Evolutionary conservation across 192 early-diverging fungal genomes (phyloP), one percentile per base, ranked within the genome.

Genomic region (Coemansia sp.): DNA sequence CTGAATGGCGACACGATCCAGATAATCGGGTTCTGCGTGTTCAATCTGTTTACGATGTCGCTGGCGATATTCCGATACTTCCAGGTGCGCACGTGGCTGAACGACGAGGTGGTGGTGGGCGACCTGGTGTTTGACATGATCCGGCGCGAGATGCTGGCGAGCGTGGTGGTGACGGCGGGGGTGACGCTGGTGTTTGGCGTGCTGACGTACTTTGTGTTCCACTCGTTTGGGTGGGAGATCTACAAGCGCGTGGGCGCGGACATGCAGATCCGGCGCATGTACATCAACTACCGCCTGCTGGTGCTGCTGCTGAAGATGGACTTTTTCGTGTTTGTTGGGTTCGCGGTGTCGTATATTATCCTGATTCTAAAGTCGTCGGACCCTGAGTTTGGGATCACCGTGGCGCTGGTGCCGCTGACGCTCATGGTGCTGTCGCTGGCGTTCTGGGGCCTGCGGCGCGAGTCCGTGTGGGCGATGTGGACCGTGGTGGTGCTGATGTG

Each of bases 311-410:
- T 83, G 21, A 80, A 80, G 63, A 56, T 83, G 27, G 73, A 81
- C 60, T 68, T 78, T 56, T 81, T 78, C 44, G 62, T 77, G 54
- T 81, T 84, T 50, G 38, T 77, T 8, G 76, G 67, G 1, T 81
- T 79, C 24, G 78, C 76, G 0, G 70, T 84, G 1, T 71, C 77
- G 45, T 91, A 84, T 65, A 76, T 90, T 18, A 85, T 82, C 10
- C 60, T 92, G 32, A 66, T 90, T 18, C 64, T 80, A 24, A 74
- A 74, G 55, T 67, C 67, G 27, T 65, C 63, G 19, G 77, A 80
- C 60, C 67, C 77, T 23, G 77, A 80, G 64, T 80, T 80, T 57
- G 77, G 29, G 27, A 74, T 80, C 27, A 80, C 77, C 9, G 45
- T 80, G 7, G 77, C 71, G 19, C 53, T 74, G 54, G 71, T 80